phyloP scores from a whole-genome alignment of 1,284 basidiomycete species.

The Cutaneotrichosporon sp. region DNA sequence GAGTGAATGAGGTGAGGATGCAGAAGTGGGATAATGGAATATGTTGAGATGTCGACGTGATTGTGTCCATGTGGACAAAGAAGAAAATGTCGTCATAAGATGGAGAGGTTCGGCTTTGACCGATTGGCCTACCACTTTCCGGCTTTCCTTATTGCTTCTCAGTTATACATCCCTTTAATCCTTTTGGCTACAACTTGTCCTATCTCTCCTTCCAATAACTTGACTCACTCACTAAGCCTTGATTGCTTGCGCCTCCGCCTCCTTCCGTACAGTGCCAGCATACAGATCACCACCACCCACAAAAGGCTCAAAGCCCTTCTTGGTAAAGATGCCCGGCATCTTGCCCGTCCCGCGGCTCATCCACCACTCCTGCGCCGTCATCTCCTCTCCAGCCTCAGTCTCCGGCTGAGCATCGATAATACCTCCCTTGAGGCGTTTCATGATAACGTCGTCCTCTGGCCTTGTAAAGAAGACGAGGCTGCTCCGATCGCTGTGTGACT shows the following conservation, averaged over 20 bases:
- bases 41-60: not conserved
- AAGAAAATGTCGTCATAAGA: not conserved
- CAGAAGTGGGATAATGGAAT: not conserved
- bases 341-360: slow-evolving; percentile 32
- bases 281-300: slow-evolving; percentile 21
- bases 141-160: no score
- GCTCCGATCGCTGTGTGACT: slow-evolving; percentile 58
- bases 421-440: slow-evolving; percentile 31
- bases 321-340: slow-evolving; percentile 31
- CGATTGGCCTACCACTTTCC: no score
- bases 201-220: no score
- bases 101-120: no score
- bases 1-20: not conserved
- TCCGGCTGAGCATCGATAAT: slow-evolving; percentile 31
- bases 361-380: slow-evolving; percentile 38
- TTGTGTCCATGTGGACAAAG: not conserved
- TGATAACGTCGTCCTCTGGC: slow-evolving; percentile 60
- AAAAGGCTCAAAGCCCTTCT: slow-evolving; percentile 28
- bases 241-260: not conserved
- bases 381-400: slow-evolving; percentile 20
- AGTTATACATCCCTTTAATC: no score
- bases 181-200: no score
- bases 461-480: slow-evolving; percentile 65
- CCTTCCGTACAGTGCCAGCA: slow-evolving; percentile 2
- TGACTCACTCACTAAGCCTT: not conserved